Evolutionary conservation across 2,329 filamentous ascomycete genomes (phyloP).

Genomic region (Penicillium sp.): DNA sequence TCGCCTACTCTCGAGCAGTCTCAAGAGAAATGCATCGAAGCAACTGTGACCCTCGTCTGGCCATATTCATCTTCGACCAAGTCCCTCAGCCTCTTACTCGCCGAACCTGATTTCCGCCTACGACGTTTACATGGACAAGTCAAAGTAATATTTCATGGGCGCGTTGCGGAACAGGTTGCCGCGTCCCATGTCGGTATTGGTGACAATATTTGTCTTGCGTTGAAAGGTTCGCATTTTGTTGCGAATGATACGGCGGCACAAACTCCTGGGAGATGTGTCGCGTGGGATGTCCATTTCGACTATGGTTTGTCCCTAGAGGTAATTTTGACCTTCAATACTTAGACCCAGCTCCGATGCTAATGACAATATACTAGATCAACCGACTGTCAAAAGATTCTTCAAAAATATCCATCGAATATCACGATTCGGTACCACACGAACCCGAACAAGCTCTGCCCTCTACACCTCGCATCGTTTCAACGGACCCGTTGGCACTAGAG

Average conservation of each 20-base stretch:
- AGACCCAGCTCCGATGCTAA: slow-evolving; percentile 1
- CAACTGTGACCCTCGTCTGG: slow-evolving; percentile 83
- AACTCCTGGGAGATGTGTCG: slow-evolving; percentile 59
- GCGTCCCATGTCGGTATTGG: slow-evolving; percentile 72
- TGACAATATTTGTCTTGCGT: slow-evolving; percentile 68
- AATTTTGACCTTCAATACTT: slow-evolving; percentile 1
- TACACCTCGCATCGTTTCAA: slow-evolving; percentile 25
- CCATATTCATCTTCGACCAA: slow-evolving; percentile 79
- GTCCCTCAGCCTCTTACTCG: slow-evolving; percentile 75
- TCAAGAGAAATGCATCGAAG: slow-evolving; percentile 54
- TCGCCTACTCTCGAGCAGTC: slow-evolving; percentile 34
- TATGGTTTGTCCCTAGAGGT: slow-evolving; percentile 40
- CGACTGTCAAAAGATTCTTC: slow-evolving; percentile 19
- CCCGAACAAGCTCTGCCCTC: slow-evolving; percentile 22
- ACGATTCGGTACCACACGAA: slow-evolving; percentile 14
- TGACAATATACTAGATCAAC: slow-evolving; percentile 23
- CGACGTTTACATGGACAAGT: slow-evolving; percentile 78
- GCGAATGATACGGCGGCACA: slow-evolving; percentile 52
- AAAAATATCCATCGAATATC: not conserved
- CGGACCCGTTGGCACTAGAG: slow-evolving; percentile 28
- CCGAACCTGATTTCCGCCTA: slow-evolving; percentile 80
- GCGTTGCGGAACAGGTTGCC: slow-evolving; percentile 69
- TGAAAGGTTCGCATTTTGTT: slow-evolving; percentile 69
- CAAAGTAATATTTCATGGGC: slow-evolving; percentile 71
- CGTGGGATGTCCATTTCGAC: slow-evolving; percentile 58